Evolutionary conservation across 2,329 filamentous ascomycete genomes (phyloP).

Genomic region (Aspergillus sp.): DNA sequence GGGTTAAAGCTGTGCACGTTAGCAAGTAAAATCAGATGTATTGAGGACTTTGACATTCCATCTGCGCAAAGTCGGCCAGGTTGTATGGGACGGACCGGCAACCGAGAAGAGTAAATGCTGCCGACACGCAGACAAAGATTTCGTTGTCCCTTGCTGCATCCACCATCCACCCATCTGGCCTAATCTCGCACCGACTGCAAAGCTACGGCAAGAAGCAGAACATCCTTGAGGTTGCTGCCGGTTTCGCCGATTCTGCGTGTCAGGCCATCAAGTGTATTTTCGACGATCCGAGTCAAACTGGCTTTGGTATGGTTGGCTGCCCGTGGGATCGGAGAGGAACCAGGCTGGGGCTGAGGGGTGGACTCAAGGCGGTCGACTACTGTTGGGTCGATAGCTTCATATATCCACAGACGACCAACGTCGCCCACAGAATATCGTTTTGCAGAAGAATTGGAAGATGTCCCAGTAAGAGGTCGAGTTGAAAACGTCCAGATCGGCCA

Average conservation of each 20-base stretch:
- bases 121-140: slow-evolving; percentile 13
- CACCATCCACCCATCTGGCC: slow-evolving; percentile 15
- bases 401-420: slow-evolving; percentile 23
- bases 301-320: slow-evolving; percentile 13
- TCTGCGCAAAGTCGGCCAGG: slow-evolving; percentile 2
- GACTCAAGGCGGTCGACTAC: not conserved
- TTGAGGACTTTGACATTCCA: not conserved
- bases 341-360: not conserved
- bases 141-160: slow-evolving; percentile 22
- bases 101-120: slow-evolving; percentile 10
- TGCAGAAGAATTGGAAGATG: slow-evolving; percentile 23
- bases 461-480: slow-evolving; percentile 18
- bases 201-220: slow-evolving; percentile 23
- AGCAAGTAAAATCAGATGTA: not conserved
- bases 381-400: slow-evolving; percentile 13
- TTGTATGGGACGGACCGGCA: slow-evolving; percentile 1
- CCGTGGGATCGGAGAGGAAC: not conserved
- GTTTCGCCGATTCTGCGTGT: slow-evolving; percentile 19
- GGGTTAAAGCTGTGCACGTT: slow-evolving; percentile 4
- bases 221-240: slow-evolving; percentile 24
- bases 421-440: slow-evolving; percentile 25
- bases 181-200: slow-evolving; percentile 22
- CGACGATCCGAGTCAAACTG: slow-evolving; percentile 19
- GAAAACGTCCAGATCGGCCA: slow-evolving; percentile 19
- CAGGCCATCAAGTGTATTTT: slow-evolving; percentile 23